Evolutionary conservation across 2,329 filamentous ascomycete species (phyloP), one percentile per base, ranked within the genome.

Genomic region (Fusarium sp.): DNA sequence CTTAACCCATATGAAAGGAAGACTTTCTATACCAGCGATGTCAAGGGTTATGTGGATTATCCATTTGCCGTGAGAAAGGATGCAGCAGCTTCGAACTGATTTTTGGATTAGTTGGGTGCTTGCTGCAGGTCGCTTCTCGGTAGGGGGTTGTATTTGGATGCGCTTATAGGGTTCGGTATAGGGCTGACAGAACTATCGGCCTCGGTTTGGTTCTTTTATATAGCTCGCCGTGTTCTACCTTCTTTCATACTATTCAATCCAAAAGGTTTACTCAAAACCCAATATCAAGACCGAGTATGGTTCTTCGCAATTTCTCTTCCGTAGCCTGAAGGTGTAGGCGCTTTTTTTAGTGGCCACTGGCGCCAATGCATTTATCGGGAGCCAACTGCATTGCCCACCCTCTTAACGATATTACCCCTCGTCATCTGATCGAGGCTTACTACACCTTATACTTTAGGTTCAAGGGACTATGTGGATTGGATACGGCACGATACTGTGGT

Each of bases 11-110:
- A 80, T 25, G 58, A 79, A 13, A 70, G 79, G 1, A 59, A 64
- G 0, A 77, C 76, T 0, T 81, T 81, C 12, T 82, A 81, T 27
- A 72, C 62, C 0, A 61, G 45, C 2, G 62, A 65, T 11, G 41
- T 61, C 0, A 52, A 65, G 5, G 79, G 79, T 1, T 80, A 80
- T n/a, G 31, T 57, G 5, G 79, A 81, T 53, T 80, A 80, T 31
- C 77, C 76, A 0, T 80, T 76, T 20, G 14, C 33, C 0, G 0
- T 7, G 0, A 25, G 20, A 10, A 22, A 49, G 3, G 8, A 7
- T 3, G 7, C 35, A 0, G 3, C 4, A 3, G 7, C 7, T 17
- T 36, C 0, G 1, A 45, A 20, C 1, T 25, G 17, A 55, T 18
- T 17, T 17, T 0, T 3, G 3, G 20, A 13, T 20, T 5, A 4